Evolutionary conservation across 2,329 filamentous ascomycete species (phyloP).

Genomic region (Ascochyta lentis): DNA sequence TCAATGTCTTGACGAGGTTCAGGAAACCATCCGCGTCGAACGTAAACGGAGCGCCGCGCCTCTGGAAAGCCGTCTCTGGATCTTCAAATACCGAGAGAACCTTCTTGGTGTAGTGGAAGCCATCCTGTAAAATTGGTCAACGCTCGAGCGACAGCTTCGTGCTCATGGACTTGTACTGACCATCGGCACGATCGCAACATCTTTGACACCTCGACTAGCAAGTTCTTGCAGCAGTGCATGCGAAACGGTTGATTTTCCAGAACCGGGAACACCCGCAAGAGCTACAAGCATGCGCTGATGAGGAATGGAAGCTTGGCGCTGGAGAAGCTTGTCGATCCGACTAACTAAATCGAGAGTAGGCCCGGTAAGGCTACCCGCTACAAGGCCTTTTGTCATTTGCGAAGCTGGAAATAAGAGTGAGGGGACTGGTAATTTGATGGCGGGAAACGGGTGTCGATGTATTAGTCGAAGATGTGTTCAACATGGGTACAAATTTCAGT

Average conservation of each 20-base stretch:
- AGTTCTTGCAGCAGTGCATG: constrained; percentile 30
- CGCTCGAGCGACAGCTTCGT: neutral
- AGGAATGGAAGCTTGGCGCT: constrained; percentile 26
- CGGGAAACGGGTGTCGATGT: neutral
- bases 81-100: constrained; percentile 26
- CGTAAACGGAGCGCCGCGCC: constrained; percentile 37
- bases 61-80: constrained; percentile 27
- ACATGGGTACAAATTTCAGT: neutral
- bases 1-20: constrained; percentile 23
- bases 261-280: constrained; percentile 38
- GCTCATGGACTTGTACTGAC: constrained; percentile 14
- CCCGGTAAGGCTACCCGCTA: constrained; percentile 13
- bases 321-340: constrained; percentile 27
- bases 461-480: constrained; percentile 1
- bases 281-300: constrained; percentile 33
- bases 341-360: constrained; percentile 29
- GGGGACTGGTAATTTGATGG: neutral
- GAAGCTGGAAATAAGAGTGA: neutral
- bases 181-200: constrained; percentile 36
- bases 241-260: constrained; percentile 38
- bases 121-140: constrained; percentile 26
- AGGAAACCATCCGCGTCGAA: constrained; percentile 33
- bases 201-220: constrained; percentile 19
- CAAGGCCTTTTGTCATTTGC: constrained; percentile 20
- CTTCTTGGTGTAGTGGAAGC: constrained; percentile 34